Evolutionary conservation across 1,284 basidiomycete genomes (phyloP).

Genomic region (Sphagnurus paluster): DNA sequence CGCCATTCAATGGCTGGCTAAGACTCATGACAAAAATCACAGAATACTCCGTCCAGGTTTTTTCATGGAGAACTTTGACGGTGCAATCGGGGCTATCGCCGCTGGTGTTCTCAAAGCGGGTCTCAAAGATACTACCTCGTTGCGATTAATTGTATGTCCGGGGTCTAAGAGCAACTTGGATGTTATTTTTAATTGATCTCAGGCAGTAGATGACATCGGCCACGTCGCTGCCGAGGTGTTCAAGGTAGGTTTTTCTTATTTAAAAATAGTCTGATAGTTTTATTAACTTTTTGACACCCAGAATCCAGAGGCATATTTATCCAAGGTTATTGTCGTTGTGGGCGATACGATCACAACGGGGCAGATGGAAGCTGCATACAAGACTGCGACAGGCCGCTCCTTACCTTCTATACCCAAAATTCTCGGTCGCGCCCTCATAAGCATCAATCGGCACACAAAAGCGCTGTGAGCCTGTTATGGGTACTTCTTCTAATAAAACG

Average conservation of each 20-base stretch:
- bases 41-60: slow-evolving; percentile 21
- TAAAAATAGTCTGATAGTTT: background rate
- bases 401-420: slow-evolving; percentile 31
- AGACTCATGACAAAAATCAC: slow-evolving; percentile 18
- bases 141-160: slow-evolving; percentile 40
- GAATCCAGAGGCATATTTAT: slow-evolving; percentile 19
- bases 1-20: background rate
- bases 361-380: slow-evolving; percentile 31
- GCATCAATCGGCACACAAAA: slow-evolving; percentile 31
- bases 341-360: slow-evolving; percentile 32
- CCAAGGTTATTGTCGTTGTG: slow-evolving; percentile 30
- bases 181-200: slow-evolving; percentile 23
- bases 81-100: slow-evolving; percentile 35
- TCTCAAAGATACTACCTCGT: slow-evolving; percentile 31
- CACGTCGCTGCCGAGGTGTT: slow-evolving; percentile 35
- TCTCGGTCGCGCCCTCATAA: slow-evolving; percentile 27
- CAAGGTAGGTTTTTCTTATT: slow-evolving; percentile 20
- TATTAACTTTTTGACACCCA: too few relatives aligned
- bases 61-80: slow-evolving; percentile 43
- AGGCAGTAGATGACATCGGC: slow-evolving; percentile 35
- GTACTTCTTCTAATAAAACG: background rate
- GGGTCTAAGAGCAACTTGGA: slow-evolving; percentile 16
- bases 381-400: slow-evolving; percentile 30
- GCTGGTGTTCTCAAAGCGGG: slow-evolving; percentile 32
- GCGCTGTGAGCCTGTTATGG: slow-evolving; percentile 28